Evolutionary conservation across 1,139 yeast genomes (phyloP).

Genomic region (Saccharomyces hybrid): DNA sequence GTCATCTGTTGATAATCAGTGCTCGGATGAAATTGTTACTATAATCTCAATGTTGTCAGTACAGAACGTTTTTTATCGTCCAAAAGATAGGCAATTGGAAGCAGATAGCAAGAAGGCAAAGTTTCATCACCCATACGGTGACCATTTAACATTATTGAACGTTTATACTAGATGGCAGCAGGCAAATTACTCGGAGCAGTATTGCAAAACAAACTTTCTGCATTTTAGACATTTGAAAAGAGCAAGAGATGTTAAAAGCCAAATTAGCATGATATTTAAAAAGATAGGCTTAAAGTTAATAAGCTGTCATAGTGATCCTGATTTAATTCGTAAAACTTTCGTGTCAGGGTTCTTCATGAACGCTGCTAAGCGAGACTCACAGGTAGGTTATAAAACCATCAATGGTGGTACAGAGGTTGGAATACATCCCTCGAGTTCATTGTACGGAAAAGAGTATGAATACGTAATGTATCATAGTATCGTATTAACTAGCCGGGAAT

Average conservation of each 20-base stretch:
- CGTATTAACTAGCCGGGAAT: constrained; percentile 75
- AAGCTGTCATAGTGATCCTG: constrained; percentile 59
- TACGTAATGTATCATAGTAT: constrained; percentile 81
- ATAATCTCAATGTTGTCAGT: constrained; percentile 91
- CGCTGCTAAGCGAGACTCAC: constrained; percentile 71
- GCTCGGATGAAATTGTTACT: constrained; percentile 76
- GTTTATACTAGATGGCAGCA: constrained; percentile 75
- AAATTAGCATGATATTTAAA: constrained; percentile 56
- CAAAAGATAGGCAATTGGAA: constrained; percentile 64
- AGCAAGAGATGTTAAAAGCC: constrained; percentile 74
- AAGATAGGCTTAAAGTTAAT: constrained; percentile 44
- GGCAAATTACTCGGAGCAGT: constrained; percentile 51
- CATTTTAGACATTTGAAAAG: constrained; percentile 74
- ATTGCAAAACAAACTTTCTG: constrained; percentile 79
- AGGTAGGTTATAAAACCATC: constrained; percentile 71
- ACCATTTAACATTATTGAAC: constrained; percentile 76
- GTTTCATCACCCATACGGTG: constrained; percentile 76
- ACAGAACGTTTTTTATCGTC: constrained; percentile 77
- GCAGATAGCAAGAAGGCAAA: constrained; percentile 75
- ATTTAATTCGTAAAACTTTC: constrained; percentile 59
- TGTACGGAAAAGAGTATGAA: constrained; percentile 67
- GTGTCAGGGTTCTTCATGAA: constrained; percentile 87
- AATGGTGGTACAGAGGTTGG: constrained; percentile 71
- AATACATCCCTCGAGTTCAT: constrained; percentile 82
- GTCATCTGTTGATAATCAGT: constrained; percentile 62